Evolutionary conservation across 2,329 filamentous ascomycete genomes (phyloP).

Genomic region (Pseudocercospora vitis): DNA sequence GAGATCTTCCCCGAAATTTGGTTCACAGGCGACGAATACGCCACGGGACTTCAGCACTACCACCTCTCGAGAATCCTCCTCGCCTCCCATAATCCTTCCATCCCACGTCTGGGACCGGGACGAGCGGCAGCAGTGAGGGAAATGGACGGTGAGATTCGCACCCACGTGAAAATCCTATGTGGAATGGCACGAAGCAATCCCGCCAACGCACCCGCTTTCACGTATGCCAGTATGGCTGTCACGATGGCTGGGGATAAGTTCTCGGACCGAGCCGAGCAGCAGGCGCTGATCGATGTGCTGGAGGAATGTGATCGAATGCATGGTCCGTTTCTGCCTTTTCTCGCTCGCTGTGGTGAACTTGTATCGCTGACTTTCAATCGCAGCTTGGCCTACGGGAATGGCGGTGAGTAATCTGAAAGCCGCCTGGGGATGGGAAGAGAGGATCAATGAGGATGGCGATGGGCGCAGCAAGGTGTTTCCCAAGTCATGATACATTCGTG

Average conservation of each 20-base stretch:
- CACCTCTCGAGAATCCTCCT: slow-evolving; percentile 60
- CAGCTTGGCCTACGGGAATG: slow-evolving; percentile 52
- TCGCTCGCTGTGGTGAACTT: no score
- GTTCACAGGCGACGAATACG: slow-evolving; percentile 58
- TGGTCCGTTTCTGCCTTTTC: no score
- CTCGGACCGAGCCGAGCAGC: slow-evolving; percentile 47
- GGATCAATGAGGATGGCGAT: neutral
- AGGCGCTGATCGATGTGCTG: slow-evolving; percentile 51
- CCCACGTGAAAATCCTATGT: slow-evolving; percentile 55
- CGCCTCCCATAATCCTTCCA: slow-evolving; percentile 55
- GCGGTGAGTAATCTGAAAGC: slow-evolving; percentile 51
- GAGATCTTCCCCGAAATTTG: slow-evolving; percentile 59
- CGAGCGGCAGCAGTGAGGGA: slow-evolving; percentile 42
- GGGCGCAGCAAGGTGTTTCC: neutral
- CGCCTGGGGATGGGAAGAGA: slow-evolving; percentile 51
- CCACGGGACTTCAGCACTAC: slow-evolving; percentile 61
- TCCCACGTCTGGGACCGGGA: slow-evolving; percentile 51
- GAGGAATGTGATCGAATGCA: slow-evolving; percentile 52
- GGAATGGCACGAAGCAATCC: slow-evolving; percentile 60
- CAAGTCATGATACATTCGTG: neutral
- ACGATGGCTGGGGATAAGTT: slow-evolving; percentile 52
- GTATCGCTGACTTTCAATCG: no score
- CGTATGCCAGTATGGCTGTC: slow-evolving; percentile 42
- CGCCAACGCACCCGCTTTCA: slow-evolving; percentile 54
- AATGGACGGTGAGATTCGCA: slow-evolving; percentile 48